Evolutionary conservation across 2,329 filamentous ascomycete genomes (phyloP).

Genomic region (Epichloe coenophiala): DNA sequence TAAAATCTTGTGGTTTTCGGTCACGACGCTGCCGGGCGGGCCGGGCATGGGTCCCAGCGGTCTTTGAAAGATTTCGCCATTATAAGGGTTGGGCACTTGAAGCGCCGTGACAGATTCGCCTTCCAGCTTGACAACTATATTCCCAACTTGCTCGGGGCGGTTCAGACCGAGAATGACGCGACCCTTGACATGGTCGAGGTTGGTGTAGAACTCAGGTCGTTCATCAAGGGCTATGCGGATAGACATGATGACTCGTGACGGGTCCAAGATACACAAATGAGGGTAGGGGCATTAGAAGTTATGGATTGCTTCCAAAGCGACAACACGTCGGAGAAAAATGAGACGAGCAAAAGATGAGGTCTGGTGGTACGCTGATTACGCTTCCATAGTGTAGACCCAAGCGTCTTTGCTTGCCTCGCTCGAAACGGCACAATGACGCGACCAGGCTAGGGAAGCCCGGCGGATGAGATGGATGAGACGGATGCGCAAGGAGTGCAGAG

Average conservation of each 20-base stretch:
- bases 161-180: slow-evolving; percentile 42
- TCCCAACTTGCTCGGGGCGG: slow-evolving; percentile 56
- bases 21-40: slow-evolving; percentile 29
- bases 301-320: background rate
- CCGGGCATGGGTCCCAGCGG: slow-evolving; percentile 14
- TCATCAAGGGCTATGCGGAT: slow-evolving; percentile 54
- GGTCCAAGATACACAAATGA: background rate
- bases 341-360: background rate
- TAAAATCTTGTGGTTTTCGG: slow-evolving; percentile 58
- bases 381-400: background rate
- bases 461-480: background rate
- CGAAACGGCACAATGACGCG: background rate
- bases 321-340: background rate
- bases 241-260: slow-evolving; percentile 36
- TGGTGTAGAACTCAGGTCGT: slow-evolving; percentile 61
- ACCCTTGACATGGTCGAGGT: slow-evolving; percentile 61
- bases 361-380: background rate
- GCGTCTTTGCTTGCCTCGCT: background rate
- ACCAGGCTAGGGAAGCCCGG: background rate
- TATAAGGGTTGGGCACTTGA: slow-evolving; percentile 32
- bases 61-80: slow-evolving; percentile 25
- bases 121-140: slow-evolving; percentile 71
- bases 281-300: background rate
- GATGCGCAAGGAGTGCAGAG: background rate
- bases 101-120: slow-evolving; percentile 62